phyloP scores from a whole-genome alignment of 2,329 filamentous ascomycete species.

The Orbilia ellipsospora region DNA sequence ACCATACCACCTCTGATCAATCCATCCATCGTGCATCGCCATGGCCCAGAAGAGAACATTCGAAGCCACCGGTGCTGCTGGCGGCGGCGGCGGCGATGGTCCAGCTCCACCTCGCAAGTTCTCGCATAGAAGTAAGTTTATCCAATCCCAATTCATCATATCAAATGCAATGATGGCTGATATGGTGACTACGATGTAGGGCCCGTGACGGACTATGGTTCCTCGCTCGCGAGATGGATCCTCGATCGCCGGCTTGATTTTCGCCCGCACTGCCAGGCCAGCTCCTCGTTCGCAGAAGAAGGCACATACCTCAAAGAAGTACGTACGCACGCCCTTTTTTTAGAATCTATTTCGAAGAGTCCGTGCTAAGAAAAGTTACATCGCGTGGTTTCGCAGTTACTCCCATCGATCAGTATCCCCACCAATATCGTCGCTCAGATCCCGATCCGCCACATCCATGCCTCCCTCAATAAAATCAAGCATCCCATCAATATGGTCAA shows the following conservation, averaged over 20 bases:
- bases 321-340: slow-evolving; percentile 71
- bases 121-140: slow-evolving; percentile 47
- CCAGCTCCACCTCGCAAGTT: slow-evolving; percentile 47
- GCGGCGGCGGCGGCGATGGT: slow-evolving; percentile 25
- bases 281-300: slow-evolving; percentile 50
- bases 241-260: slow-evolving; percentile 81
- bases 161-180: background rate
- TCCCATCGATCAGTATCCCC: slow-evolving; percentile 78
- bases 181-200: slow-evolving; percentile 66
- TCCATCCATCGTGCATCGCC: background rate
- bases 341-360: slow-evolving; percentile 65
- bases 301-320: slow-evolving; percentile 52
- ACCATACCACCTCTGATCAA: background rate
- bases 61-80: slow-evolving; percentile 29
- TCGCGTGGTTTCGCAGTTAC: slow-evolving; percentile 71
- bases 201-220: slow-evolving; percentile 91
- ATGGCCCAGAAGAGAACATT: slow-evolving; percentile 54
- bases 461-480: slow-evolving; percentile 98
- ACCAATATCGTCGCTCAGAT: slow-evolving; percentile 83
- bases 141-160: background rate
- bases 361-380: background rate
- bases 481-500: slow-evolving; percentile 93
- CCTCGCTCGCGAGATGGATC: slow-evolving; percentile 91
- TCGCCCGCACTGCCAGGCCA: slow-evolving; percentile 74
- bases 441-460: slow-evolving; percentile 93